phyloP scores from a whole-genome alignment of 2,329 filamentous ascomycete species.

The Coniochaeta ligniaria region DNA sequence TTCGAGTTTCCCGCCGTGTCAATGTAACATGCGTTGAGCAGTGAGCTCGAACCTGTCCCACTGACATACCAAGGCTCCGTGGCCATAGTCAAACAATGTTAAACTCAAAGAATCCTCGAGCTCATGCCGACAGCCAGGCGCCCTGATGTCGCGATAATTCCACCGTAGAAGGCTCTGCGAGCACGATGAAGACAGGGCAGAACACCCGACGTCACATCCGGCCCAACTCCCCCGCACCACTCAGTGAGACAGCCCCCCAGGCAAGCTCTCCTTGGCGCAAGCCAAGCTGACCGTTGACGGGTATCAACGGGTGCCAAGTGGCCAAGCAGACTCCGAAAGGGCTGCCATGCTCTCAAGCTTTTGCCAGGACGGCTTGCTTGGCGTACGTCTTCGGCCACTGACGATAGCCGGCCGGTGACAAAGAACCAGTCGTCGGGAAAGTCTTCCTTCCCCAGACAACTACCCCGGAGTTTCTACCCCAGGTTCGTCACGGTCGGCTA shows the following conservation, averaged over 20 bases:
- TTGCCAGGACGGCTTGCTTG: not conserved
- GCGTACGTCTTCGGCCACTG: not conserved
- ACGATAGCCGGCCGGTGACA: not conserved
- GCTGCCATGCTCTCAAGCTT: not conserved
- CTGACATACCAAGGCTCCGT: no score
- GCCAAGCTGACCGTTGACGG: not conserved
- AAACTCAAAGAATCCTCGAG: no score
- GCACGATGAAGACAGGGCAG: not conserved
- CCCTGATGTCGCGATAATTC: not conserved
- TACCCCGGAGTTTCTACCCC: not conserved
- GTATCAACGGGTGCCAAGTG: not conserved
- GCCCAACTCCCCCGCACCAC: not conserved
- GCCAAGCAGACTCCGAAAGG: not conserved
- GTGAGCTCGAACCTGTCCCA: no score
- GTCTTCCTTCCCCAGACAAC: not conserved
- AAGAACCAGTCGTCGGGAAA: not conserved
- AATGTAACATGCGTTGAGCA: not conserved
- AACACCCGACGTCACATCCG: not conserved
- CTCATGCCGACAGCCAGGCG: no score
- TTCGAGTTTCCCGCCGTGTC: not conserved
- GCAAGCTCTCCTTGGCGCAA: not conserved
- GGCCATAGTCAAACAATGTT: no score
- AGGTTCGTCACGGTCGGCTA: not conserved
- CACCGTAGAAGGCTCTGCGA: not conserved
- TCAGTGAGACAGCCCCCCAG: not conserved